Percentiles rank a stretch among this genome's conserved stretches.
These are phyloP conservation scores for Russula dissimulans DNA, from an alignment of 768 basidiomycete species.

Conservation along the genomic window DNA sequence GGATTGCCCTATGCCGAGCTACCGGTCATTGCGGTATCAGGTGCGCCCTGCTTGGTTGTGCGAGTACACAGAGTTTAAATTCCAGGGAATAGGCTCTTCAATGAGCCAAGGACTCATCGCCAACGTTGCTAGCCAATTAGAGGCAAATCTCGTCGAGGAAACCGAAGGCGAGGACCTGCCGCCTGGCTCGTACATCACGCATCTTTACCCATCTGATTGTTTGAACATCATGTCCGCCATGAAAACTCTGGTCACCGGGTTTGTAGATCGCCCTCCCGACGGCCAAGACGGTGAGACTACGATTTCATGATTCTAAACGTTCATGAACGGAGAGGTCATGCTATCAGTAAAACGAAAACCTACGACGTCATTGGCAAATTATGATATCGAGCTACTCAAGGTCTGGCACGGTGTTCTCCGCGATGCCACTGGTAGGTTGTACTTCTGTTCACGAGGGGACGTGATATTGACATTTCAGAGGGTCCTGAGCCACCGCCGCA, in stretches of 20 bases:
- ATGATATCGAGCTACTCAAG: constrained; percentile 51
- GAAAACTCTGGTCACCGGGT: constrained; percentile 18
- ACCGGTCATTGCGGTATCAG: constrained; percentile 16
- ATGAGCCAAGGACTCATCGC: constrained; percentile 11
- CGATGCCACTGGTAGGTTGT: constrained; percentile 17
- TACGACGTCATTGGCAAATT: constrained; percentile 43
- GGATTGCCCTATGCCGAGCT: constrained; percentile 20
- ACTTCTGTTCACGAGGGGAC: background rate
- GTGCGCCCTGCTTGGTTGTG: background rate
- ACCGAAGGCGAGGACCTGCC: background rate
- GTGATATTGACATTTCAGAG: constrained; percentile 10
- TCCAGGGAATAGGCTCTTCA: constrained; percentile 4
- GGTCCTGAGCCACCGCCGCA: constrained; percentile 24
- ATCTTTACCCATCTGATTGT: constrained; percentile 18
- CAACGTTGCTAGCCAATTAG: constrained; percentile 9
- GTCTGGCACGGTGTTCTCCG: constrained; percentile 47
- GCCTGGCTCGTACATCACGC: constrained; percentile 6
- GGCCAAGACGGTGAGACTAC: constrained; percentile 16
- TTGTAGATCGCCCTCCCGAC: constrained; percentile 14
- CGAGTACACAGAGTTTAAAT: background rate
- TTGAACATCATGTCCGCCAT: constrained; percentile 16
- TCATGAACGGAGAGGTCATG: constrained; percentile 14
- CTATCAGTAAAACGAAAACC: constrained; percentile 37
- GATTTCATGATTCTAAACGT: too few relatives aligned
- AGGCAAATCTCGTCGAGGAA: background rate